phyloP scores from a whole-genome alignment of 164 flowering plant species.

The Macadamia integrifolia region DNA sequence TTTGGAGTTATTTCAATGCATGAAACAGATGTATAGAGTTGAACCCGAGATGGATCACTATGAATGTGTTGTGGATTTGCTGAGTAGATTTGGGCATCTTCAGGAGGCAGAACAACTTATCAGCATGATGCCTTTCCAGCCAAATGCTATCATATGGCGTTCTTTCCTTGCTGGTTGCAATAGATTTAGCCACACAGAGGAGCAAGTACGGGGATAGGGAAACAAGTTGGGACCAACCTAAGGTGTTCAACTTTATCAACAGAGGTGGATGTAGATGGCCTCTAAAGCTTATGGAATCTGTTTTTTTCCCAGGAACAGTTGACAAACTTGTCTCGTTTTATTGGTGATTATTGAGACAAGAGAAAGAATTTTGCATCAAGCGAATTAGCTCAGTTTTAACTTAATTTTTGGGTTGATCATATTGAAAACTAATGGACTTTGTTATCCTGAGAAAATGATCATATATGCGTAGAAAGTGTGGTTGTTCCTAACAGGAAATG shows the following conservation, averaged over 20 bases:
- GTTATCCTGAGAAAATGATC: background rate
- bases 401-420: background rate
- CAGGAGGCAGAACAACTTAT: conserved; percentile 71
- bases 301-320: background rate
- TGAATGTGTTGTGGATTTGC: conserved; percentile 55
- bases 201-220: conserved; percentile 5
- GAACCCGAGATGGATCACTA: conserved; percentile 78
- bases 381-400: background rate
- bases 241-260: background rate
- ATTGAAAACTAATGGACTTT: background rate
- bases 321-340: background rate
- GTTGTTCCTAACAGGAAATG: too few species aligned
- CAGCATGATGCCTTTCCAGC: conserved; percentile 54
- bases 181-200: conserved; percentile 17
- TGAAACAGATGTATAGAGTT: conserved; percentile 41
- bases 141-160: conserved; percentile 70
- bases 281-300: background rate
- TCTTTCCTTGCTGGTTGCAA: conserved; percentile 60
- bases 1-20: conserved; percentile 47
- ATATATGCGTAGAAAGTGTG: background rate
- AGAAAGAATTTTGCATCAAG: background rate
- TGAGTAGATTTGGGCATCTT: conserved; percentile 48
- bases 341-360: background rate
- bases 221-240: background rate
- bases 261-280: background rate